Conservation (phyloP, 116 monocot genomes). For the Posidonia oceanica region DNA sequence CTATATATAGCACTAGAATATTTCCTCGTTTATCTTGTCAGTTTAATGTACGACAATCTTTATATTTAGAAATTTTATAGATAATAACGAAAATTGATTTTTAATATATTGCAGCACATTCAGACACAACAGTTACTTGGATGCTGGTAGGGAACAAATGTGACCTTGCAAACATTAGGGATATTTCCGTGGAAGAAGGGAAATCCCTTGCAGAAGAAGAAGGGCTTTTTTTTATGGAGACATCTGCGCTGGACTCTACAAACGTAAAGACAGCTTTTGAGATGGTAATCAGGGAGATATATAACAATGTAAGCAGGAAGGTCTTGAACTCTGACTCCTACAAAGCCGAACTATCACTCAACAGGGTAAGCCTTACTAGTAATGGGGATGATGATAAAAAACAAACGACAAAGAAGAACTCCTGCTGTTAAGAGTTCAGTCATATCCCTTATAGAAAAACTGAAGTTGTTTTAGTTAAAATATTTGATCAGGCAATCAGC, state of each 20-base stretch:
- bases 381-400: conserved; percentile 15
- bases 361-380: conserved; percentile 33
- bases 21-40: no score
- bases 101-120: conserved; percentile 34
- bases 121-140: conserved; percentile 38
- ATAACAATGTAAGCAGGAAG: conserved; percentile 39
- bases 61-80: no score
- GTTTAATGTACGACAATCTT: no score
- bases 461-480: not conserved
- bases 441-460: not conserved
- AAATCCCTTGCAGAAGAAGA: conserved; percentile 47
- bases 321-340: conserved; percentile 48
- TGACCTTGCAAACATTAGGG: conserved; percentile 46
- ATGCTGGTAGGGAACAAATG: conserved; percentile 63
- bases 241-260: conserved; percentile 53
- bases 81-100: no score
- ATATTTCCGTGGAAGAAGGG: conserved; percentile 45
- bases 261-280: conserved; percentile 60
- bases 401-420: not conserved
- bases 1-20: no score
- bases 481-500: not conserved
- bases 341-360: conserved; percentile 30
- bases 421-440: conserved; percentile 2
- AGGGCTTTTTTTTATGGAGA: conserved; percentile 57
- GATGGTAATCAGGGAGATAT: conserved; percentile 60